phyloP scores from a whole-genome alignment of 1,139 yeast species.

The Pichia cactophila region DNA sequence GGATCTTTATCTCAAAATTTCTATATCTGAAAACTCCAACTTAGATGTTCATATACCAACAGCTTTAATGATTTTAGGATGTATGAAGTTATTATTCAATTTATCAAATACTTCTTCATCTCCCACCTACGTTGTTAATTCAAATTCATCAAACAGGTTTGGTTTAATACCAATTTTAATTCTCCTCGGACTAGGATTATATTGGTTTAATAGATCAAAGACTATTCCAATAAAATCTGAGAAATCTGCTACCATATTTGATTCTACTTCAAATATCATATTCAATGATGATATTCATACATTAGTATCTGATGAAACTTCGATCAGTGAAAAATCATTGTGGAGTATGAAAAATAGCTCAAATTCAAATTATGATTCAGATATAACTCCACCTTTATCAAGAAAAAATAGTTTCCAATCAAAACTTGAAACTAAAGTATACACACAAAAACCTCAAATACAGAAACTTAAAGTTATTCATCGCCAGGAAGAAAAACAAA shows the following conservation, averaged over 20 bases:
- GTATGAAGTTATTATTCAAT: conserved; percentile 3
- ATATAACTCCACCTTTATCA: neutral
- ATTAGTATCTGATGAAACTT: neutral
- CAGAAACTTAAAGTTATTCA: conserved; percentile 7
- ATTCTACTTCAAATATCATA: neutral
- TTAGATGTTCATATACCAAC: conserved; percentile 25
- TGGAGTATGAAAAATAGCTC: neutral
- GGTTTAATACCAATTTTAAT: conserved; percentile 1
- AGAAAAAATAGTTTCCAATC: conserved; percentile 1
- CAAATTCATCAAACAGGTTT: neutral
- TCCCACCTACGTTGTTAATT: neutral
- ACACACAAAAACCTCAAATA: conserved; percentile 2
- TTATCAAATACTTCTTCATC: neutral
- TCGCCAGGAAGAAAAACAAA: conserved; percentile 6
- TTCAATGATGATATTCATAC: neutral
- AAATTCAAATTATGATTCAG: neutral
- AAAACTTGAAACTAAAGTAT: conserved; percentile 6
- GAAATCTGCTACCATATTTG: too few species aligned
- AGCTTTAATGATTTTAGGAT: conserved; percentile 9
- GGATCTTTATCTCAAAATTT: conserved; percentile 22
- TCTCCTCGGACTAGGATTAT: neutral
- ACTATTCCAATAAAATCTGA: neutral
- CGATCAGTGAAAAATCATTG: neutral
- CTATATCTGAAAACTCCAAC: conserved; percentile 16
- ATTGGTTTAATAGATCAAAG: neutral